Evolutionary conservation across 257 asterid genomes (phyloP).

Genomic region (Scutellaria minor): DNA sequence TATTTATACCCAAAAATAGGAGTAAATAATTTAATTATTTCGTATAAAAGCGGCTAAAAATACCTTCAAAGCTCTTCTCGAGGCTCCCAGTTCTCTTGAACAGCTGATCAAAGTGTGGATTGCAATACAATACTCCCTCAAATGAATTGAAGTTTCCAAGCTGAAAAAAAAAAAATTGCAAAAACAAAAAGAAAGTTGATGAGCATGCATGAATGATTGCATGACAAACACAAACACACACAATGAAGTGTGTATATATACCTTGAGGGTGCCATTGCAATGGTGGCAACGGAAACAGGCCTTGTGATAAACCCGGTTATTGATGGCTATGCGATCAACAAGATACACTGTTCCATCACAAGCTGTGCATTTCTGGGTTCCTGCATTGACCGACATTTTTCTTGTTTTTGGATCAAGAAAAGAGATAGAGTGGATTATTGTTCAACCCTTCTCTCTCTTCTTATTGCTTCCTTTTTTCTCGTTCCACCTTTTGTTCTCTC

Average conservation of each 20-base stretch:
- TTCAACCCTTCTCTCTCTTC: not conserved
- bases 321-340: constrained; percentile 65
- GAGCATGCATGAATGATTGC: no score
- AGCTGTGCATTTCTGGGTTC: constrained; percentile 67
- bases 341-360: constrained; percentile 65
- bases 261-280: constrained; percentile 84
- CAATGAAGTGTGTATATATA: not conserved
- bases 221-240: not conserved
- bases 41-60: not conserved
- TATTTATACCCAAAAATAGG: no score
- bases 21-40: no score
- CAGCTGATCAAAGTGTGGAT: constrained; percentile 73
- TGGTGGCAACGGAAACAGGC: constrained; percentile 83
- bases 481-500: not conserved
- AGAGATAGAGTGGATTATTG: constrained; percentile 35
- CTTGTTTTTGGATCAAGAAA: constrained; percentile 16
- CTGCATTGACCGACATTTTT: constrained; percentile 63
- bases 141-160: constrained; percentile 76
- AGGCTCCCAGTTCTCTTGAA: constrained; percentile 88
- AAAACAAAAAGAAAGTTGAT: not conserved
- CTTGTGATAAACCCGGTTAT: constrained; percentile 70
- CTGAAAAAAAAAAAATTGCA: constrained; percentile 41
- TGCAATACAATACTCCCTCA: constrained; percentile 81
- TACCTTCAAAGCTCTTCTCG: constrained; percentile 78
- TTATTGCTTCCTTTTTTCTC: not conserved